Evolutionary conservation across 176 grass and related monocot genomes (phyloP), one percentile per base, ranked within the genome.

Genomic region (Oryza officinalis): DNA sequence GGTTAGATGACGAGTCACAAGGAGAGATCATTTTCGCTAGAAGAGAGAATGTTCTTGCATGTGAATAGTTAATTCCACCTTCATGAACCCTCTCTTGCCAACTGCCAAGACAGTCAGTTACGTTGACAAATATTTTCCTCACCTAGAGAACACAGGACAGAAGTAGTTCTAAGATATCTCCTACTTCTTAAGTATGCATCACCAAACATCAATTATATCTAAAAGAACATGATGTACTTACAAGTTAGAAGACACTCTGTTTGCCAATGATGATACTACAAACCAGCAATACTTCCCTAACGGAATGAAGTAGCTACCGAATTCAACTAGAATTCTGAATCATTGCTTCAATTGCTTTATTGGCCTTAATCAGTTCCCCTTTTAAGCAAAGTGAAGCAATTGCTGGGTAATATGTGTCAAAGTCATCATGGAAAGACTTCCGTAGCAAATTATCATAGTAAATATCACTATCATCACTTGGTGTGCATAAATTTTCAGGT

Each of bases 381-480:
- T 90, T 91, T 2, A 68, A 85, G 86, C 92, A 98, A 69, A 94
- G 87, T 67, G 81, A 90, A 74, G 84, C 80, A 87, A 98, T 87
- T 73, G 75, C 73, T 30, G 84, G 77, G 82, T 98, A 98, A 77
- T 97, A 98, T 66, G 85, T 83, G n/a, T 93, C 76, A 50, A 98
- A 95, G 76, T 95, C 87, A 45, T 92, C 87, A 50, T 46, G 80
- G 45, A 86, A 88, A 71, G 88, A 91, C 77, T 88, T 91, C 35
- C 38, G 76, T 75, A 88, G 71, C 69, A 88, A 85, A 87, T 86
- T 83, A 59, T 59, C 45, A 50, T 72, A 75, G 45, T 84, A 91
- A 61, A 81, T 83, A 82, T 80, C 73, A 90, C 44, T 64, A 76
- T 77, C 60, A 80, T 75, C 72, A 66, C 32, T 81, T 49, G 60